These are phyloP conservation scores for Syzygium jambos DNA, from an alignment of 345 rosid species.

Conservation along the genomic window DNA sequence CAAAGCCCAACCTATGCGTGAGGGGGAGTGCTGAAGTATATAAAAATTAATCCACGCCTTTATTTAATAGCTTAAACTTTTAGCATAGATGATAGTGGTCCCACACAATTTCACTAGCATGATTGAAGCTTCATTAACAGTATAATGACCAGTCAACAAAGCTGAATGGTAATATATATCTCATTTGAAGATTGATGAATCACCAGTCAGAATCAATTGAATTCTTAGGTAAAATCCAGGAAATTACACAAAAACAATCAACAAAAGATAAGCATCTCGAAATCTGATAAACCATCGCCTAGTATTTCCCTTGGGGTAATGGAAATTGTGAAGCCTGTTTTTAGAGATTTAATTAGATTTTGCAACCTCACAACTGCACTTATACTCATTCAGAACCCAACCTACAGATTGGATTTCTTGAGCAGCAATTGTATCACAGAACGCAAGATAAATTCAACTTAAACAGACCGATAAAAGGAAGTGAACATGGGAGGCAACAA, in stretches of 20 bases:
- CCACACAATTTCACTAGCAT: background rate
- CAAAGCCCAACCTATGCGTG: background rate
- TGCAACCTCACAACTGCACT: background rate
- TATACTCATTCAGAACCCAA: background rate
- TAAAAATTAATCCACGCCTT: background rate
- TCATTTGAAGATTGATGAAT: background rate
- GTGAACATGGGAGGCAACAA: background rate
- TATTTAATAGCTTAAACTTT: background rate
- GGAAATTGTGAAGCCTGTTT: background rate
- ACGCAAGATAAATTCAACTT: background rate
- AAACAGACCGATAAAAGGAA: background rate
- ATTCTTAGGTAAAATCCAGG: background rate
- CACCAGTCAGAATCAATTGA: background rate
- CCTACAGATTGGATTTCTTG: background rate
- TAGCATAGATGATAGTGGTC: background rate
- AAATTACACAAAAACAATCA: background rate
- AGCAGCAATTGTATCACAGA: background rate
- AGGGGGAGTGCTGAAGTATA: background rate
- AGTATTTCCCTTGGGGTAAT: background rate
- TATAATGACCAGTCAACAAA: background rate
- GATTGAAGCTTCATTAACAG: background rate
- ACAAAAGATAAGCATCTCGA: background rate
- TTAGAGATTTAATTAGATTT: background rate
- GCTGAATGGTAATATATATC: background rate
- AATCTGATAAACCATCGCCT: background rate